These are phyloP conservation scores for Betula pendula DNA, from an alignment of 306 rosid genomes.

Conservation along the genomic window DNA sequence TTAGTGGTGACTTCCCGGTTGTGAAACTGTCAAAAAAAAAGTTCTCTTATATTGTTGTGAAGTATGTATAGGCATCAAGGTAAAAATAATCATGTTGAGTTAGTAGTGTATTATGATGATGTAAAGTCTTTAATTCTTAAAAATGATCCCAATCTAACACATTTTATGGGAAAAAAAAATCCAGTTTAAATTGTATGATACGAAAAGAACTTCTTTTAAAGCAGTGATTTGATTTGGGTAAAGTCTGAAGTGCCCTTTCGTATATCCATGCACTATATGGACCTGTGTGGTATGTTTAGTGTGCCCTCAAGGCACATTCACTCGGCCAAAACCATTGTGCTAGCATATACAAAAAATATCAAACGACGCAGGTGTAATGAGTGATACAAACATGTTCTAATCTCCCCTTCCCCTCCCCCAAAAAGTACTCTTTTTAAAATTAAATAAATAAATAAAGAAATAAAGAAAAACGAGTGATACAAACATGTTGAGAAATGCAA, in stretches of 20 bases:
- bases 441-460: no score
- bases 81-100: neutral
- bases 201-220: neutral
- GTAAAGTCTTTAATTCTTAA: neutral
- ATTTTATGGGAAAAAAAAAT: neutral
- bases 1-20: neutral
- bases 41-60: neutral
- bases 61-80: neutral
- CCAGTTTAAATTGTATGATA: neutral
- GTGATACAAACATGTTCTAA: no score
- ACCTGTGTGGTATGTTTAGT: neutral
- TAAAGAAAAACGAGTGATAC: no score
- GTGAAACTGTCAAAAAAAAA: slow-evolving; percentile 1
- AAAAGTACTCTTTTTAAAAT: no score
- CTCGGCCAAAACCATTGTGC: no score
- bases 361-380: no score
- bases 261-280: neutral
- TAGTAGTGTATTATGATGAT: no score
- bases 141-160: no score
- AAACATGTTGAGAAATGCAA: no score
- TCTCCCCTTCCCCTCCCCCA: no score
- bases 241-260: neutral
- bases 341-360: no score
- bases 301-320: neutral
- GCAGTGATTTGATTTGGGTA: neutral